These are phyloP conservation scores for Magnaporthiopsis incrustans DNA, from an alignment of 2,329 filamentous ascomycete species.

Conservation along the genomic window DNA sequence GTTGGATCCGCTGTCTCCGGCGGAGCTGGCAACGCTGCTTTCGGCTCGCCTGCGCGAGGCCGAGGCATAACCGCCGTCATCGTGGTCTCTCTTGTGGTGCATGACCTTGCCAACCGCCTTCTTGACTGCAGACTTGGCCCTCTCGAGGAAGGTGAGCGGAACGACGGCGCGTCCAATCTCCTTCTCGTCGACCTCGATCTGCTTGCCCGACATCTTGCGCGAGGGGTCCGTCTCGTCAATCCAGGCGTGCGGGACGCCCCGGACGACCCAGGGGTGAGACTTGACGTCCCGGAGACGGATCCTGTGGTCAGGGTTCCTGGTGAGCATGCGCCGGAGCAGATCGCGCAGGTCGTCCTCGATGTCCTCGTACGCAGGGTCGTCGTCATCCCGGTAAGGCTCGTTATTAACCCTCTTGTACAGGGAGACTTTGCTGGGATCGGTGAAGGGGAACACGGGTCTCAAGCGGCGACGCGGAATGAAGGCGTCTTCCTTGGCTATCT, in stretches of 20 bases:
- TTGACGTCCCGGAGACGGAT: slow-evolving; percentile 91
- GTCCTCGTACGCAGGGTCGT: slow-evolving; percentile 76
- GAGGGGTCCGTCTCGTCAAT: slow-evolving; percentile 90
- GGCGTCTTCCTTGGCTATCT: slow-evolving; percentile 86
- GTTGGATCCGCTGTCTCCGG: slow-evolving; percentile 41
- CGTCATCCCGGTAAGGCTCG: slow-evolving; percentile 65
- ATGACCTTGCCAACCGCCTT: slow-evolving; percentile 58
- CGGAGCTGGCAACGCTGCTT: slow-evolving; percentile 58
- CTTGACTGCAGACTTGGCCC: slow-evolving; percentile 70
- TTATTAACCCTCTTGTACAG: slow-evolving; percentile 50
- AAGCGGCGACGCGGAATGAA: slow-evolving; percentile 78
- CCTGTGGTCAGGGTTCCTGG: slow-evolving; percentile 80
- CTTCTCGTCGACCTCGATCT: slow-evolving; percentile 84
- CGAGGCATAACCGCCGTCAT: slow-evolving; percentile 37
- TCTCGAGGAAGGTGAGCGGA: slow-evolving; percentile 78
- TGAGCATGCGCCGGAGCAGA: slow-evolving; percentile 69
- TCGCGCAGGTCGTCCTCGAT: slow-evolving; percentile 75
- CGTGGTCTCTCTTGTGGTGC: slow-evolving; percentile 49
- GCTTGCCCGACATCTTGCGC: slow-evolving; percentile 67
- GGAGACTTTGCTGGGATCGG: slow-evolving; percentile 45
- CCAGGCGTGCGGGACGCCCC: slow-evolving; percentile 74
- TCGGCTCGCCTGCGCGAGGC: slow-evolving; percentile 44
- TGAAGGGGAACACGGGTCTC: slow-evolving; percentile 61
- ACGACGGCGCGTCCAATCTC: slow-evolving; percentile 89
- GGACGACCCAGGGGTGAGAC: slow-evolving; percentile 82